Conservation (phyloP, 2,329 filamentous ascomycete genomes). For the Paraconiothyrium sp. region DNA sequence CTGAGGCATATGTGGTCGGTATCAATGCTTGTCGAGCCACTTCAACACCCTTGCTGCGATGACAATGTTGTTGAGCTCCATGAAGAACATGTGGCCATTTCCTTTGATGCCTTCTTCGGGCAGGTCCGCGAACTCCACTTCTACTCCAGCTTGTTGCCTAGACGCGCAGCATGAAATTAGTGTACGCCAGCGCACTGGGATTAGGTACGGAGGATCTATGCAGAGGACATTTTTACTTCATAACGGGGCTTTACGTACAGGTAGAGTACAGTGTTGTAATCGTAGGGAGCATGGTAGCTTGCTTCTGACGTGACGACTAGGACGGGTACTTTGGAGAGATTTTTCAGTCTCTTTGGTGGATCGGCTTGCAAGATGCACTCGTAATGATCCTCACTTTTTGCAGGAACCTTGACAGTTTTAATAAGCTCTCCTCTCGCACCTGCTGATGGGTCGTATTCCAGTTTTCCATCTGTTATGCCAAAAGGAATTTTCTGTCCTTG, state of each 20-base stretch:
- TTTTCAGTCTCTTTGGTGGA: conserved; percentile 56
- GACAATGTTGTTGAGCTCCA: conserved; percentile 42
- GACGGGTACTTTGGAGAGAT: conserved; percentile 60
- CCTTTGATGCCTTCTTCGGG: conserved; percentile 71
- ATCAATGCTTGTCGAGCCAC: conserved; percentile 22
- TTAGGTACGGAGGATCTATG: too few relatives aligned
- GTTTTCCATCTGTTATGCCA: conserved; percentile 44
- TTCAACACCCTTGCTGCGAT: conserved; percentile 26
- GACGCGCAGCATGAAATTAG: too few relatives aligned
- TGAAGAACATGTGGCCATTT: conserved; percentile 54
- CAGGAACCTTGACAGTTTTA: conserved; percentile 28
- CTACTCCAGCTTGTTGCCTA: conserved; percentile 50
- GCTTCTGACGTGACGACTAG: conserved; percentile 63
- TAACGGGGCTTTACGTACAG: conserved; percentile 37
- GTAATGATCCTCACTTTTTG: conserved; percentile 35
- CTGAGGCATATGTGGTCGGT: conserved; percentile 17
- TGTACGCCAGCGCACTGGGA: too few relatives aligned
- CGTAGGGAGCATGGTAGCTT: conserved; percentile 64
- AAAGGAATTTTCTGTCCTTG: conserved; percentile 37
- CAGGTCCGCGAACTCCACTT: conserved; percentile 34
- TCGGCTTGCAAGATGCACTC: conserved; percentile 53
- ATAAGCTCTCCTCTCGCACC: conserved; percentile 31
- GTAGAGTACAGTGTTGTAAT: conserved; percentile 64
- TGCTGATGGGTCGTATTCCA: conserved; percentile 47
- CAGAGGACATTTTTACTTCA: too few relatives aligned